Evolutionary conservation across 179 eudicot genomes (phyloP).

Genomic region (Monotropa hypopitys): DNA sequence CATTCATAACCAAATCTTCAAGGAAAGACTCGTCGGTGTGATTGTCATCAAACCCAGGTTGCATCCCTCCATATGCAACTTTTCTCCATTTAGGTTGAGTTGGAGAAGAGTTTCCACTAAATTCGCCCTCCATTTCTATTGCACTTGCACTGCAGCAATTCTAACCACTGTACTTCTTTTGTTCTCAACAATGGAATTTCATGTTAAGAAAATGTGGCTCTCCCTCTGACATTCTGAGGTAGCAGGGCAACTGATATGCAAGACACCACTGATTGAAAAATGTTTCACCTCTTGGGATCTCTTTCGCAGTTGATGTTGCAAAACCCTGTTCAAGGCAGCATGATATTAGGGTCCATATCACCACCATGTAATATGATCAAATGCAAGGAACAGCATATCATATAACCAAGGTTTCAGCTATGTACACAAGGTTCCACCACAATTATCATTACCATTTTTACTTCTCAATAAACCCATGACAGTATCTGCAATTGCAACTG

Average conservation of each 20-base stretch:
- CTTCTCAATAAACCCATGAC: too few species aligned
- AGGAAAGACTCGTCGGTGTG: slow-evolving; percentile 82
- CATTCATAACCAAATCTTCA: slow-evolving; percentile 81
- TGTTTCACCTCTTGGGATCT: background rate
- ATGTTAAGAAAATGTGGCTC: background rate
- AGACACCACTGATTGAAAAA: background rate
- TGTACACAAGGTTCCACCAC: background rate
- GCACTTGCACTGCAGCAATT: background rate
- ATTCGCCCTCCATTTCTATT: background rate
- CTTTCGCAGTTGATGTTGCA: background rate
- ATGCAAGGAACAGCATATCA: background rate
- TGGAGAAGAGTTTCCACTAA: slow-evolving; percentile 8
- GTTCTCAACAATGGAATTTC: background rate
- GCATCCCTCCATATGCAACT: slow-evolving; percentile 95
- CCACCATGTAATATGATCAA: too few species aligned
- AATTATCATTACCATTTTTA: background rate
- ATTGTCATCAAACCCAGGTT: slow-evolving; percentile 84
- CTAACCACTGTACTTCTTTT: background rate
- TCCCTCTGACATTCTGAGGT: background rate
- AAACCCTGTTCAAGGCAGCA: background rate
- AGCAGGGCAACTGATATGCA: background rate
- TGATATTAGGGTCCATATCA: background rate
- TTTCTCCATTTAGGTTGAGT: slow-evolving; percentile 58
- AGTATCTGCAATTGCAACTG: too few species aligned
- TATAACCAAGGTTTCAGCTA: background rate